A percentile compares a stretch with the other conserved stretches of the same genome.
Conservation (phyloP, 106 monocot species). For the Dendrobium huoshanense region DNA sequence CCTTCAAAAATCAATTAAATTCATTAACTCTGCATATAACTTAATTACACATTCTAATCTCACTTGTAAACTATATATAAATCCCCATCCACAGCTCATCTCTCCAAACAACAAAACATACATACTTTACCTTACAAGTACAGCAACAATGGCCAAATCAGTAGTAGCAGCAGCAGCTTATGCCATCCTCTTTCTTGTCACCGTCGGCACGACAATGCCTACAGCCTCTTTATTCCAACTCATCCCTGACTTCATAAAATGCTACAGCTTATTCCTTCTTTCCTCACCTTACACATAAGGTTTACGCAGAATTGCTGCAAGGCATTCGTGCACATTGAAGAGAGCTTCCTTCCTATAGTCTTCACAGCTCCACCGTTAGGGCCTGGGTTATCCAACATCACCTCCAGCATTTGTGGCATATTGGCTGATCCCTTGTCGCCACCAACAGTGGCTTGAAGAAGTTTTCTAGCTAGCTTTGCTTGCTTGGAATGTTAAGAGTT, state of each 20-base stretch:
- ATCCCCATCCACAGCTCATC: too few species aligned
- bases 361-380: background rate
- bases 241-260: background rate
- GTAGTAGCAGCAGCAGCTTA: background rate
- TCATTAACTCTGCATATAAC: too few species aligned
- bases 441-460: too few species aligned
- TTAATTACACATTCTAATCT: too few species aligned
- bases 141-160: background rate
- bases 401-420: background rate
- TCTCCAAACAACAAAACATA: too few species aligned
- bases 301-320: background rate
- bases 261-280: background rate
- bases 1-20: too few species aligned
- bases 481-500: too few species aligned
- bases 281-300: background rate
- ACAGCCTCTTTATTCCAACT: background rate
- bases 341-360: background rate
- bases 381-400: background rate
- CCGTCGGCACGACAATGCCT: background rate
- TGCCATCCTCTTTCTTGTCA: background rate
- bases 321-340: background rate
- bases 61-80: too few species aligned
- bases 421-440: too few species aligned
- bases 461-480: too few species aligned
- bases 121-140: too few species aligned